Percentiles rank a stretch among this genome's conserved stretches.
phyloP scores from a whole-genome alignment of 2,329 filamentous ascomycete species.

The Botryotinia narcissicola region DNA sequence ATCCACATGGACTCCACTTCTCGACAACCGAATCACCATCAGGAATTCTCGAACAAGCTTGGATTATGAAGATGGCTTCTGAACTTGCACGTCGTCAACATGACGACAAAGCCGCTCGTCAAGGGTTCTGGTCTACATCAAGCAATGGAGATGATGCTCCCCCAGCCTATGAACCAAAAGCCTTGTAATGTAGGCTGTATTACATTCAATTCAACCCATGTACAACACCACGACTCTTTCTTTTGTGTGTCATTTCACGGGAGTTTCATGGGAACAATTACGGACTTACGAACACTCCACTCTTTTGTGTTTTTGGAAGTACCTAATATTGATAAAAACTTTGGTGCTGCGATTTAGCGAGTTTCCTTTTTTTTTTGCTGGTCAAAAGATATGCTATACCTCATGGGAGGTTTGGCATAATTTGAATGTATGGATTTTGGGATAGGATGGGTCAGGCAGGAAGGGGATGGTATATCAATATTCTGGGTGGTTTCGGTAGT shows the following conservation, averaged over 20 bases:
- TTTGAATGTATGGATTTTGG: conserved; percentile 8
- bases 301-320: conserved; percentile 21
- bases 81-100: conserved; percentile 87
- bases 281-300: conserved; percentile 20
- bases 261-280: conserved; percentile 5
- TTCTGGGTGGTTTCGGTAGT: neutral
- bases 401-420: conserved; percentile 18
- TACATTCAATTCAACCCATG: neutral
- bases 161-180: conserved; percentile 55
- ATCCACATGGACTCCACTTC: conserved; percentile 27
- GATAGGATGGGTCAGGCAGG: neutral
- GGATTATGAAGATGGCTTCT: conserved; percentile 89
- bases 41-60: conserved; percentile 56
- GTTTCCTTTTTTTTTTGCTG: conserved; percentile 4
- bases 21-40: conserved; percentile 25
- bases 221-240: conserved; percentile 6
- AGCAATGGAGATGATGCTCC: conserved; percentile 50
- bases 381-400: conserved; percentile 2
- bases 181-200: conserved; percentile 22
- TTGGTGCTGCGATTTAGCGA: conserved; percentile 19
- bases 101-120: conserved; percentile 66
- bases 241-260: neutral
- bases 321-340: conserved; percentile 9
- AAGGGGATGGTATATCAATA: neutral
- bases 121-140: conserved; percentile 45